phyloP scores from a whole-genome alignment of 371 early-diverging fungal species.

The Syncephalastrum contaminatum region DNA sequence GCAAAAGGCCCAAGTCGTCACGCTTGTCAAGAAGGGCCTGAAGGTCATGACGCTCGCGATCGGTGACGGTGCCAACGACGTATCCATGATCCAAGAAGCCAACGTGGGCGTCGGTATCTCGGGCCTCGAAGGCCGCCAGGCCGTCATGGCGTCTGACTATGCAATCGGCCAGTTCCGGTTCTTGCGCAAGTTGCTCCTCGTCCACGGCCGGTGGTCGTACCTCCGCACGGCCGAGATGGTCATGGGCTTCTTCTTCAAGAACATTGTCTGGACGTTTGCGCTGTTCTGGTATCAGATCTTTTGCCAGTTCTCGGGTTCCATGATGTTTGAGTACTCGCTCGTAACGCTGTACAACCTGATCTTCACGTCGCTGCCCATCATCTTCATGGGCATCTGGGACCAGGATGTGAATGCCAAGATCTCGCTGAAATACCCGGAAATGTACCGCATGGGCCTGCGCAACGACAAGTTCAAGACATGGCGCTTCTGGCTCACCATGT shows the following conservation, averaged over 20 bases:
- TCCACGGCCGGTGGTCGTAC: conserved; percentile 89
- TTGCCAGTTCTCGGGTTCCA: conserved; percentile 58
- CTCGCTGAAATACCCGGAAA: conserved; percentile 77
- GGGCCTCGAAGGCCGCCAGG: conserved; percentile 93
- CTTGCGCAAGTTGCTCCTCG: conserved; percentile 69
- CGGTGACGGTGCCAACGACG: conserved; percentile 95
- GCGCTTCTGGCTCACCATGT: conserved; percentile 81
- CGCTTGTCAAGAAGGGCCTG: conserved; percentile 49
- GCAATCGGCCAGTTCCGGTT: conserved; percentile 84
- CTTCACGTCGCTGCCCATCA: conserved; percentile 72
- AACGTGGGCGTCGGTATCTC: conserved; percentile 93
- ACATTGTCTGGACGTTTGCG: conserved; percentile 75
- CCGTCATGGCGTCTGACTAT: conserved; percentile 89
- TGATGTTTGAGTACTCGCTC: conserved; percentile 78
- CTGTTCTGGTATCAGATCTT: conserved; percentile 83
- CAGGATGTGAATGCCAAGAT: conserved; percentile 80
- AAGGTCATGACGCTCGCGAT: conserved; percentile 81
- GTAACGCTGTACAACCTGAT: conserved; percentile 74
- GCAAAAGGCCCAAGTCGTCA: conserved; percentile 87
- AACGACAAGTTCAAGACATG: conserved; percentile 78
- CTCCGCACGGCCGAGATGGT: conserved; percentile 76
- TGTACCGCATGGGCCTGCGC: conserved; percentile 84
- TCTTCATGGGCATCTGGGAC: conserved; percentile 85
- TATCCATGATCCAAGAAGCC: conserved; percentile 91
- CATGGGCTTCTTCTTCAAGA: conserved; percentile 80